Conservation (phyloP, 805 yeast genomes). For the Priceomyces castillae region DNA sequence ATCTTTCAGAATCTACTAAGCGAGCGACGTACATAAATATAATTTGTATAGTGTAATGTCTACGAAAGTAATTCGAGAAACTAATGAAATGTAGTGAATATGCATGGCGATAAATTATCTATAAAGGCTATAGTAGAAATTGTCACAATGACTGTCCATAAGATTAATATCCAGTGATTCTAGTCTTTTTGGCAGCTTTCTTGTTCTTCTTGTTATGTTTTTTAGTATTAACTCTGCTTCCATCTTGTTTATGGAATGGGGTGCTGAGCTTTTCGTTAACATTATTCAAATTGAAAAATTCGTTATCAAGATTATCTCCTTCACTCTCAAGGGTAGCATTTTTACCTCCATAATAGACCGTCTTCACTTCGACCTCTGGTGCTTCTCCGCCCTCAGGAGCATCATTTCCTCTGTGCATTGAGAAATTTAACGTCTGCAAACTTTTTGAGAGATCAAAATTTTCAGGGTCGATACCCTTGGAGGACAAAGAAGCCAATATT, state of each 20-base stretch:
- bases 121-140: slow-evolving; percentile 1
- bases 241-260: slow-evolving; percentile 67
- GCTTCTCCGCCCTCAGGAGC: slow-evolving; percentile 16
- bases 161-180: slow-evolving; percentile 24
- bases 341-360: slow-evolving; percentile 71
- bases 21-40: slow-evolving; percentile 9
- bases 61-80: background rate
- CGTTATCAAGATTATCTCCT: slow-evolving; percentile 80
- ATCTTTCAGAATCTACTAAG: slow-evolving; percentile 97
- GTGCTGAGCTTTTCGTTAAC: slow-evolving; percentile 60
- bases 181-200: slow-evolving; percentile 51
- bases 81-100: background rate
- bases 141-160: background rate
- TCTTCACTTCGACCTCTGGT: slow-evolving; percentile 40
- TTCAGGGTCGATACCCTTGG: slow-evolving; percentile 49
- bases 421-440: slow-evolving; percentile 69
- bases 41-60: background rate
- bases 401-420: slow-evolving; percentile 57
- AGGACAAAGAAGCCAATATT: slow-evolving; percentile 58
- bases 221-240: slow-evolving; percentile 33
- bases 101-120: background rate
- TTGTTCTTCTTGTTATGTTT: slow-evolving; percentile 78
- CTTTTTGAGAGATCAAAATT: slow-evolving; percentile 67
- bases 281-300: slow-evolving; percentile 70
- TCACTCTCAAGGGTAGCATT: slow-evolving; percentile 77